Evolutionary conservation across 306 rosid species (phyloP).

Genomic region (Phaseolus lunatus): DNA sequence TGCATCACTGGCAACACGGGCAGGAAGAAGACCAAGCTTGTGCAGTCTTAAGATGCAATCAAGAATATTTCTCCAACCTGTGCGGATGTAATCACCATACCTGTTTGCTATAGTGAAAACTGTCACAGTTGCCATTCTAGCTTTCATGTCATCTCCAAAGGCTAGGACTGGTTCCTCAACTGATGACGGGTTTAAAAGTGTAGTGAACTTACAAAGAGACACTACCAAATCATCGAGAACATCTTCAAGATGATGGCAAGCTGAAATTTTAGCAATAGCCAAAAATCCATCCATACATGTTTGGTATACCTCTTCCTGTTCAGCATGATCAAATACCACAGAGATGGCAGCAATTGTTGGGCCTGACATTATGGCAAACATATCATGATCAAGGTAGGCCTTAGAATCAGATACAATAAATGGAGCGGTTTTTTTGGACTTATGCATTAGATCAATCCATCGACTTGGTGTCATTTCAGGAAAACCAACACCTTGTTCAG

Average conservation of each 20-base stretch:
- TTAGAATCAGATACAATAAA: constrained; percentile 87
- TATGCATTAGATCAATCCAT: constrained; percentile 95
- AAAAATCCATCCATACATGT: constrained; percentile 95
- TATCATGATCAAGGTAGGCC: constrained; percentile 92
- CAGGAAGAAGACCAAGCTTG: constrained; percentile 98
- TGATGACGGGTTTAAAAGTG: constrained; percentile 84
- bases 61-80: constrained; percentile 98
- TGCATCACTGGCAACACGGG: constrained; percentile 97
- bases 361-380: constrained; percentile 98
- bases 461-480: constrained; percentile 98
- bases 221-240: constrained; percentile 98
- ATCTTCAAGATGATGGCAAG: constrained; percentile 99
- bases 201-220: constrained; percentile 96
- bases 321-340: constrained; percentile 97
- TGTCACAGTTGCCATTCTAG: constrained; percentile 94
- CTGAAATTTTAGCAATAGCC: constrained; percentile 95
- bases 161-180: constrained; percentile 92
- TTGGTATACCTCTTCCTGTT: constrained; percentile 92
- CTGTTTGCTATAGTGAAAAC: constrained; percentile 94
- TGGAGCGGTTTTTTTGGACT: constrained; percentile 85
- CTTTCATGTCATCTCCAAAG: constrained; percentile 95
- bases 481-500: constrained; percentile 92
- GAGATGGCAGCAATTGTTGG: constrained; percentile 99
- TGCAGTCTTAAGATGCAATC: constrained; percentile 94
- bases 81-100: constrained; percentile 92